phyloP scores from a whole-genome alignment of 805 yeast species.

The Yamadazyma philogaea region DNA sequence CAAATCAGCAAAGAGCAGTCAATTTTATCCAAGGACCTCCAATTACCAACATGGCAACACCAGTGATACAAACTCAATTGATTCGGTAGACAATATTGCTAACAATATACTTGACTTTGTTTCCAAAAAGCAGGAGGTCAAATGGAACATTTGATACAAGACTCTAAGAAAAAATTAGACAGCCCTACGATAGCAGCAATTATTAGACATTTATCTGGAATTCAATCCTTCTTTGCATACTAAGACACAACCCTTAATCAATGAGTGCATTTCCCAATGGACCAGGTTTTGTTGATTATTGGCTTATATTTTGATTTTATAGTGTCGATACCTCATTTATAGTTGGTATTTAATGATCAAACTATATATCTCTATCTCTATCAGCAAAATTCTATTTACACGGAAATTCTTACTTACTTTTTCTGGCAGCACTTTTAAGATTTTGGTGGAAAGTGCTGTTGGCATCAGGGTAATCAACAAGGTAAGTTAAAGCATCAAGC shows the following conservation, averaged over 20 bases:
- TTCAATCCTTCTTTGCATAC: background rate
- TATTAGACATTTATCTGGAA: constrained; percentile 4
- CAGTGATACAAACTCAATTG: constrained; percentile 12
- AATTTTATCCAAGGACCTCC: background rate
- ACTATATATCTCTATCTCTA: background rate
- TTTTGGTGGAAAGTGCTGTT: constrained; percentile 9
- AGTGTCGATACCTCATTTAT: background rate
- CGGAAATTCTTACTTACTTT: background rate
- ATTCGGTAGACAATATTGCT: constrained; percentile 18
- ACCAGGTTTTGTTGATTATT: background rate
- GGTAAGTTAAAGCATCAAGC: constrained; percentile 13
- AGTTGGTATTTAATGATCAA: background rate
- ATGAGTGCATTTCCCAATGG: background rate
- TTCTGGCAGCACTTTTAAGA: constrained; percentile 4
- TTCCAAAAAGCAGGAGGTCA: constrained; percentile 16
- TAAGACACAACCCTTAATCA: background rate
- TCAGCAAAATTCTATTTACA: constrained; percentile 6
- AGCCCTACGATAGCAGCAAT: background rate
- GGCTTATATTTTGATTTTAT: background rate
- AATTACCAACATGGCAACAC: constrained; percentile 7
- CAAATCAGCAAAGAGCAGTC: constrained; percentile 3
- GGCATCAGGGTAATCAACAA: constrained; percentile 13
- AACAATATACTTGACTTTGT: constrained; percentile 17
- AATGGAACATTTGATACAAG: constrained; percentile 13
- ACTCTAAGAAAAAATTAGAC: background rate